phyloP scores from a whole-genome alignment of 768 basidiomycete species.

The Xerocomellus chrysenteron region DNA sequence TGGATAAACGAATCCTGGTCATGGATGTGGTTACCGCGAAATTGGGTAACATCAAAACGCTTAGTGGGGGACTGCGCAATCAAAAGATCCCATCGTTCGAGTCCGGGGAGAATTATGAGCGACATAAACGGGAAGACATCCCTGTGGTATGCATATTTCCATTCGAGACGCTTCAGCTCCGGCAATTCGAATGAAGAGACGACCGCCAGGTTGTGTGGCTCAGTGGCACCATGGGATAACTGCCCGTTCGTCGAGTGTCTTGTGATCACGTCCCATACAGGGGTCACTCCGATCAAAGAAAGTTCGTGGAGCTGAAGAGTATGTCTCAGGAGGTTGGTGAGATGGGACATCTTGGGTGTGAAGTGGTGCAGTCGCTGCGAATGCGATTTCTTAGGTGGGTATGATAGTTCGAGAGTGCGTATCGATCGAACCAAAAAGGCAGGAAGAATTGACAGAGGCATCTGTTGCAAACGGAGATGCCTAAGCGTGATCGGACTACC shows the following conservation, averaged over 20 bases:
- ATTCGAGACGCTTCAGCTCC: slow-evolving; percentile 44
- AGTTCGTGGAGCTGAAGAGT: slow-evolving; percentile 44
- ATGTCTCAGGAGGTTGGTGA: slow-evolving; percentile 37
- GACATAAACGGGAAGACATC: slow-evolving; percentile 46
- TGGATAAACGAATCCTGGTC: slow-evolving; percentile 32
- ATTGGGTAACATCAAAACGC: slow-evolving; percentile 24
- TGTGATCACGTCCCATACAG: slow-evolving; percentile 36
- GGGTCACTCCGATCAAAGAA: slow-evolving; percentile 41
- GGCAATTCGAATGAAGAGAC: slow-evolving; percentile 33
- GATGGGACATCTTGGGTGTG: slow-evolving; percentile 40
- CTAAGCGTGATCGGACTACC: slow-evolving; percentile 15
- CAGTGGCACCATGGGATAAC: slow-evolving; percentile 3
- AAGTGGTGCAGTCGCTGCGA: slow-evolving; percentile 27
- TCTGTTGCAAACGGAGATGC: slow-evolving; percentile 41
- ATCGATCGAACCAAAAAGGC: slow-evolving; percentile 39
- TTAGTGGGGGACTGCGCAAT: slow-evolving; percentile 36
- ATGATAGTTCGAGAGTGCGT: slow-evolving; percentile 43
- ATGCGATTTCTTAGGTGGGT: slow-evolving; percentile 31
- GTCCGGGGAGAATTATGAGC: slow-evolving; percentile 38
- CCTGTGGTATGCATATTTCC: slow-evolving; percentile 44
- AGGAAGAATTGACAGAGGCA: slow-evolving; percentile 42
- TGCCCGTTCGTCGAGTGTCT: slow-evolving; percentile 13
- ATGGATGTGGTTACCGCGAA: slow-evolving; percentile 32
- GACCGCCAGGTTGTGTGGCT: slow-evolving; percentile 4
- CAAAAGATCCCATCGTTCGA: slow-evolving; percentile 46